Percentiles rank a stretch among this genome's conserved stretches.
These are phyloP conservation scores for Solanum sejunctum DNA, from an alignment of 257 asterid species.

Conservation along the genomic window DNA sequence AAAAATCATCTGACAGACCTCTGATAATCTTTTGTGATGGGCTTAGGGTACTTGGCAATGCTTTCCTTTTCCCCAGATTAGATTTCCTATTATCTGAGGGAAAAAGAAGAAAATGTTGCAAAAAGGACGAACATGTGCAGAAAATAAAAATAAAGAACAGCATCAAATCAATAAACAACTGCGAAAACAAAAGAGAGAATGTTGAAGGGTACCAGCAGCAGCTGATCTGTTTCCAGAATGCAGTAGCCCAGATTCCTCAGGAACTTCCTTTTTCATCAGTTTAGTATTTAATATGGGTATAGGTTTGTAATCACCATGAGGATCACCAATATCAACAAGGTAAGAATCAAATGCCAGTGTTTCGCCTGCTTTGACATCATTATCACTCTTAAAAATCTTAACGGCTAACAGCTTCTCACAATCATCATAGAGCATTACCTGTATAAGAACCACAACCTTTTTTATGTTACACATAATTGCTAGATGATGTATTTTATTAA, in stretches of 20 bases:
- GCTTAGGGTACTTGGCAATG: constrained; percentile 32
- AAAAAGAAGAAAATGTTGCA: constrained; percentile 10
- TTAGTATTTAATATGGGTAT: constrained; percentile 9
- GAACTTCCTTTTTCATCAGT: constrained; percentile 17
- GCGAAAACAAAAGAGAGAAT: background rate
- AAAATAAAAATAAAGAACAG: background rate
- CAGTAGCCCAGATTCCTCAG: constrained; percentile 17
- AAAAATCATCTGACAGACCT: constrained; percentile 37
- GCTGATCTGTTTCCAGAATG: constrained; percentile 16
- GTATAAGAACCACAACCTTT: constrained; percentile 1
- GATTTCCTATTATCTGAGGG: constrained; percentile 37
- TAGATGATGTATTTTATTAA: background rate
- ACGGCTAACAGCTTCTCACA: constrained; percentile 52
- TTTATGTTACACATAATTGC: background rate
- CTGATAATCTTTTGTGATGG: constrained; percentile 71
- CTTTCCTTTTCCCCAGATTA: constrained; percentile 25
- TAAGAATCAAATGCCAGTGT: constrained; percentile 44
- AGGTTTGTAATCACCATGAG: constrained; percentile 32
- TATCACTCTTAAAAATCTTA: constrained; percentile 65
- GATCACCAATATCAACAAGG: constrained; percentile 78
- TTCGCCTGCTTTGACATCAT: constrained; percentile 50
- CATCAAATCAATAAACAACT: background rate
- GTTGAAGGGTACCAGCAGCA: constrained; percentile 20
- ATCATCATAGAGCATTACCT: constrained; percentile 77
- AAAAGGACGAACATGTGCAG: constrained; percentile 1